Conservation (phyloP, 306 rosid genomes). For the Rosa rugosa region DNA sequence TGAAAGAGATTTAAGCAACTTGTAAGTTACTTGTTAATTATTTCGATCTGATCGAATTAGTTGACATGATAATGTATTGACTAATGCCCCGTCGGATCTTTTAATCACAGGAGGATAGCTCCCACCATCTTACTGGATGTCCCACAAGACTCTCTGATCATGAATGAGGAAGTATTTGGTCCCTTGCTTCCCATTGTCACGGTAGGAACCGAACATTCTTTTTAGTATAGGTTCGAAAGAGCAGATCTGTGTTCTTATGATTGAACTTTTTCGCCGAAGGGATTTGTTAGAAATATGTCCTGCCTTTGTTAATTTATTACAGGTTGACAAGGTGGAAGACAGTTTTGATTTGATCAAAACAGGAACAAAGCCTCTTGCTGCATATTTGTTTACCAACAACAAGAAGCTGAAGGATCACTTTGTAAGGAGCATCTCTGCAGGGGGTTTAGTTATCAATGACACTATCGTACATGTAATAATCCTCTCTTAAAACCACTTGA, state of each 20-base stretch:
- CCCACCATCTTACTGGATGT: slow-evolving; percentile 92
- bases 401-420: slow-evolving; percentile 73
- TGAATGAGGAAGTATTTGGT: slow-evolving; percentile 93
- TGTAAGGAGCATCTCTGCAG: slow-evolving; percentile 69
- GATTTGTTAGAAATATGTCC: too few species aligned
- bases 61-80: background rate
- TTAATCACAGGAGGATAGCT: slow-evolving; percentile 64
- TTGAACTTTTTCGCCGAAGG: too few species aligned
- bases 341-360: slow-evolving; percentile 73
- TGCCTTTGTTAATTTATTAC: slow-evolving; percentile 17
- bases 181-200: slow-evolving; percentile 91
- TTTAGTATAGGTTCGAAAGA: too few species aligned
- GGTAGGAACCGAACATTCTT: slow-evolving; percentile 38
- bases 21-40: slow-evolving; percentile 46
- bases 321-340: slow-evolving; percentile 84
- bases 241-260: too few species aligned
- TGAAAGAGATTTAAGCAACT: slow-evolving; percentile 60
- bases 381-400: slow-evolving; percentile 77
- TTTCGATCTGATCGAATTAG: background rate
- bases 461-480: slow-evolving; percentile 63
- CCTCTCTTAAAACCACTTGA: slow-evolving; percentile 14
- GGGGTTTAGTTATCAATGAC: slow-evolving; percentile 87
- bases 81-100: background rate
- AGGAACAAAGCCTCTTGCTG: slow-evolving; percentile 91
- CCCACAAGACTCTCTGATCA: slow-evolving; percentile 70